Percentiles rank a stretch among this genome's conserved stretches.
Evolutionary conservation across 345 rosid species (phyloP).

Genomic region (Camelina laxa): DNA sequence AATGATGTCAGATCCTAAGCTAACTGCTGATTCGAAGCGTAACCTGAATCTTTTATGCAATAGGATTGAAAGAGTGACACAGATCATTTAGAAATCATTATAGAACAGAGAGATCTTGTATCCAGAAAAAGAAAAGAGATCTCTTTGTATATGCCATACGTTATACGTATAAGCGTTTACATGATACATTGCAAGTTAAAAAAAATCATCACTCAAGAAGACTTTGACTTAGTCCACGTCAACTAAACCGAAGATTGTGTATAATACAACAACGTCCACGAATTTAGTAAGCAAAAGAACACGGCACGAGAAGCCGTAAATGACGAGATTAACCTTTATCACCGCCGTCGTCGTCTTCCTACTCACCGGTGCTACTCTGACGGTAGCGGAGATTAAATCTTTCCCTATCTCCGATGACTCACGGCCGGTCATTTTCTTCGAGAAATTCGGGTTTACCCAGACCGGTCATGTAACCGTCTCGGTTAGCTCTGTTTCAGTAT

Average conservation of each 20-base stretch:
- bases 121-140: conserved; percentile 28
- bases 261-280: no score
- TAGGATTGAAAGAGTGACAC: conserved; percentile 51
- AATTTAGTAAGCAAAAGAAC: no score
- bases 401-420: conserved; percentile 54
- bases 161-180: no score
- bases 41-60: conserved; percentile 73
- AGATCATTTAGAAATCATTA: conserved; percentile 1
- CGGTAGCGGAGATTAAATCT: conserved; percentile 63
- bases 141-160: conserved; percentile 25
- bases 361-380: conserved; percentile 24
- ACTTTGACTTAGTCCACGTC: no score
- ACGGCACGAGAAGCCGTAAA: neutral
- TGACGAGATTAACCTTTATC: conserved; percentile 19
- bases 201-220: no score
- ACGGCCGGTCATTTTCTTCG: conserved; percentile 78
- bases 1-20: conserved; percentile 68
- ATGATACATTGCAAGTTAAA: no score
- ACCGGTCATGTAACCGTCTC: conserved; percentile 63
- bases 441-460: conserved; percentile 74
- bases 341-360: conserved; percentile 38
- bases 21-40: conserved; percentile 54
- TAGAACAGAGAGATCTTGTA: conserved; percentile 37
- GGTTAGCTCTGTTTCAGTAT: conserved; percentile 59
- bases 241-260: no score